Conservation (phyloP, 148 eudicot species). For the Nepenthes gracilis region DNA sequence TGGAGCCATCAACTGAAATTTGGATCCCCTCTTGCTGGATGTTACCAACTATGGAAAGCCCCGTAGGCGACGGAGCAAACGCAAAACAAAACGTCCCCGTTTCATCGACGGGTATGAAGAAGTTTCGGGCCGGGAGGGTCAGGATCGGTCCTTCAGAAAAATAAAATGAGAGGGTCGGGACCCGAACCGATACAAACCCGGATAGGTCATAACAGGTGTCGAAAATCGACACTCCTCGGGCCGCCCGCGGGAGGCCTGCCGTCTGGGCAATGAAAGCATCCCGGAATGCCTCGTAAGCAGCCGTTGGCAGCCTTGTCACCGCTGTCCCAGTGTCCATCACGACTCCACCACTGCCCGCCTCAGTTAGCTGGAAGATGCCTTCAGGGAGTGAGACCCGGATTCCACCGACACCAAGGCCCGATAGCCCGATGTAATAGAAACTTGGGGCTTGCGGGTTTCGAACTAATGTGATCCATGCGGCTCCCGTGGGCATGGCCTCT, state of each 20-base stretch:
- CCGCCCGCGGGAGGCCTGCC: slow-evolving; percentile 42
- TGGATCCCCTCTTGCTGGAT: slow-evolving; percentile 97
- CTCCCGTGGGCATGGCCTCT: slow-evolving; percentile 58
- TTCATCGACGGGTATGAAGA: slow-evolving; percentile 70
- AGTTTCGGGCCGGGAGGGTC: slow-evolving; percentile 78
- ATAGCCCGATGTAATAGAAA: slow-evolving; percentile 56
- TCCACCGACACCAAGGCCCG: slow-evolving; percentile 84
- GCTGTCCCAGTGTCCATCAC: slow-evolving; percentile 93
- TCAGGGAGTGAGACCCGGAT: slow-evolving; percentile 43
- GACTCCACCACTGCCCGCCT: slow-evolving; percentile 59
- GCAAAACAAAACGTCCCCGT: slow-evolving; percentile 68
- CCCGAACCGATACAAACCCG: slow-evolving; percentile 64
- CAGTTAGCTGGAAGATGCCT: slow-evolving; percentile 27
- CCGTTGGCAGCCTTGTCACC: slow-evolving; percentile 56
- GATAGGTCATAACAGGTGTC: slow-evolving; percentile 76
- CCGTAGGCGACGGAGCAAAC: slow-evolving; percentile 48
- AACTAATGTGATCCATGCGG: slow-evolving; percentile 71
- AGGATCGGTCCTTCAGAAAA: slow-evolving; percentile 64
- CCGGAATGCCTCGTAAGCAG: slow-evolving; percentile 51
- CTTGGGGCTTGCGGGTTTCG: slow-evolving; percentile 55
- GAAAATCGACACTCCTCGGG: slow-evolving; percentile 40
- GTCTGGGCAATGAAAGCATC: slow-evolving; percentile 46
- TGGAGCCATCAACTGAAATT: slow-evolving; percentile 69
- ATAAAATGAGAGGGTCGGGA: slow-evolving; percentile 84
- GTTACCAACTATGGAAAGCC: slow-evolving; percentile 71